Evolutionary conservation across 805 yeast species (phyloP), one percentile per base, ranked within the genome.

Genomic region (Teunomyces panamensis): DNA sequence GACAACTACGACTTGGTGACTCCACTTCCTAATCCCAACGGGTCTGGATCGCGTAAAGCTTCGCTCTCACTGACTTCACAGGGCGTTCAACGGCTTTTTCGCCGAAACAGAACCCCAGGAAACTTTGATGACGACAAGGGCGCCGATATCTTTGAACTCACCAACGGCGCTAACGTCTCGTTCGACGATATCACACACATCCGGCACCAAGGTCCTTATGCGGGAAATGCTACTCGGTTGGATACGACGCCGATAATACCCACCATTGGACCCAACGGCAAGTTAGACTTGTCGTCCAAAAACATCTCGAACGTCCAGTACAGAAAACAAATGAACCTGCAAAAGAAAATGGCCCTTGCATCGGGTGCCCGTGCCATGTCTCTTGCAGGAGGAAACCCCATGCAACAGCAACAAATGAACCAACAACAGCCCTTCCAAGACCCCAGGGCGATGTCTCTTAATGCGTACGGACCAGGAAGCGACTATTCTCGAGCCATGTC

Each of bases 161-260:
- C 71, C 4, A 65, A 68, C 14, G 72, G 69, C 2, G 62, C 69
- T 6, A 62, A 64, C 24, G 66, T 85, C 52, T 78, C 89, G 0
- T 83, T 84, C 52, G 81, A 79, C 52, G 91, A 87, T 56, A 68
- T 87, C 8, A 69, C 81, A 20, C 84, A 83, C 43, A 65, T 84
- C 1, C 70, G 85, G 44, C 88, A 84, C 53, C 75, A 85, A 34
- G 87, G 87, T 4, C 79, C 88, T 29, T 85, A 84, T 58, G 85
- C 34, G 10, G 84, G 3, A 69, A 76, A 14, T 69, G 55, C 29
- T 74, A 43, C 50, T 60, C 35, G 63, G 5, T 63, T 71, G 47
- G 89, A 84, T 52, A 76, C 91, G 0, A 76, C 89, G 0, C 91
- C 94, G 7, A 81, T 84, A 52, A 86, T 87, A 34, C 95, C 95